These are phyloP conservation scores for Nasturtium officinale DNA, from an alignment of 345 rosid genomes.

Conservation along the genomic window DNA sequence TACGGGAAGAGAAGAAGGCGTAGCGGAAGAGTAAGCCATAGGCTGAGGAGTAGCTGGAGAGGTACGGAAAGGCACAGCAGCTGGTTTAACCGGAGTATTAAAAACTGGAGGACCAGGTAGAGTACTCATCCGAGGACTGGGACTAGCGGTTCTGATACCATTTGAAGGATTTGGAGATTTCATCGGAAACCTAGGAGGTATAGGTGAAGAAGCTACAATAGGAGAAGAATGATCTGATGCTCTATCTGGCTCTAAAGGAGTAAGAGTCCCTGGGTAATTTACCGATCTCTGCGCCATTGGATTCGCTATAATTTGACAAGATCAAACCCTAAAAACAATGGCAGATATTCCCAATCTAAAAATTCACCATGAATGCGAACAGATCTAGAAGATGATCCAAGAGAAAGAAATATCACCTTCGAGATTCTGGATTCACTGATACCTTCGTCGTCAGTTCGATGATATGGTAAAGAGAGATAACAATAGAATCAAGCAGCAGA, in stretches of 20 bases:
- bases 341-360: not conserved
- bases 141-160: conserved; percentile 70
- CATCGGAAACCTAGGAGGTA: conserved; percentile 66
- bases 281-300: conserved; percentile 63
- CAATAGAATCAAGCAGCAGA: too few relatives aligned
- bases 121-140: conserved; percentile 77
- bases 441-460: not conserved
- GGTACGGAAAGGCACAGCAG: conserved; percentile 91
- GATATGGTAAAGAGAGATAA: not conserved
- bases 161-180: conserved; percentile 56
- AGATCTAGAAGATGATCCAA: too few relatives aligned
- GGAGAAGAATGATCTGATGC: conserved; percentile 55
- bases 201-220: conserved; percentile 46
- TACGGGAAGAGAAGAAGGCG: conserved; percentile 69
- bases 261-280: conserved; percentile 49
- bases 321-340: too few relatives aligned
- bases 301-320: not conserved
- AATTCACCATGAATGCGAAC: too few relatives aligned
- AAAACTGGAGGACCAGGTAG: conserved; percentile 96
- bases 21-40: conserved; percentile 66
- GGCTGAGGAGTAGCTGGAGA: conserved; percentile 95
- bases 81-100: conserved; percentile 83
- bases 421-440: not conserved
- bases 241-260: conserved; percentile 50
- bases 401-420: not conserved